Base-by-base conservation (phyloP, 805 yeast species). In the Candida dendrica region DNA sequence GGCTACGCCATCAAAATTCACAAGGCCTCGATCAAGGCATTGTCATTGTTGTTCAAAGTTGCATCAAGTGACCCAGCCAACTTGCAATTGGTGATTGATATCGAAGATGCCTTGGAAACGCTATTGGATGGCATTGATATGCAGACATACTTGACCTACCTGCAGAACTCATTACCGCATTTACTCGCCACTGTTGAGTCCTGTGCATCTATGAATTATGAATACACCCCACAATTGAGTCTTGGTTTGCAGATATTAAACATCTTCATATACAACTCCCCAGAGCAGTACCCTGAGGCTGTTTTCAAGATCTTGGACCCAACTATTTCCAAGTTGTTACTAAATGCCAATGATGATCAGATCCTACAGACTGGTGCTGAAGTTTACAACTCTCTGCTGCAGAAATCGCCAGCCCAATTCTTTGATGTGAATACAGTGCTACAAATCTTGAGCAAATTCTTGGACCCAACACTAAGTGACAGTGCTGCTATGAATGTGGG, bases 401-500 rank as follows among this genome's bases (percentile, higher is more conserved):
- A 57, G 34, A 69, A 67, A 38, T 61, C 68, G 1, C 56, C 66
- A 4, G 48, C 58, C 3, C 31, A 42, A 8, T 38, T 46, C 29
- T 51, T 53, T 32, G 45, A 55, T 17, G 16, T 50, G 18, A 41
- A 42, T 15, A 31, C 71, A 2, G 68, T 86, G n/a, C 63, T 93
- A 15, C 68, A 72, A 27, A 75, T 84, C 13, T 79, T 83, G 3
- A 75, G 85, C 3, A 79, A 79, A 52, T 75, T 88, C 40, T 69
- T 91, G 27, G 76, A 84, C 1, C 86, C 95, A 1, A 69, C 70
- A 7, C 66, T 85, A 43, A 74, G 84, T 14, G 97, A 89, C 50
- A 75, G 83, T 36, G 96, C 95, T 0, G 90, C 95, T 1, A 70
- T 81, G 62, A 82, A 84, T 44, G 75, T 86, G 36, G 97, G 79